Percentiles rank a stretch among this genome's conserved stretches.
These are phyloP conservation scores for Euphorbia corollata DNA, from an alignment of 441 rosid species.

Conservation along the genomic window DNA sequence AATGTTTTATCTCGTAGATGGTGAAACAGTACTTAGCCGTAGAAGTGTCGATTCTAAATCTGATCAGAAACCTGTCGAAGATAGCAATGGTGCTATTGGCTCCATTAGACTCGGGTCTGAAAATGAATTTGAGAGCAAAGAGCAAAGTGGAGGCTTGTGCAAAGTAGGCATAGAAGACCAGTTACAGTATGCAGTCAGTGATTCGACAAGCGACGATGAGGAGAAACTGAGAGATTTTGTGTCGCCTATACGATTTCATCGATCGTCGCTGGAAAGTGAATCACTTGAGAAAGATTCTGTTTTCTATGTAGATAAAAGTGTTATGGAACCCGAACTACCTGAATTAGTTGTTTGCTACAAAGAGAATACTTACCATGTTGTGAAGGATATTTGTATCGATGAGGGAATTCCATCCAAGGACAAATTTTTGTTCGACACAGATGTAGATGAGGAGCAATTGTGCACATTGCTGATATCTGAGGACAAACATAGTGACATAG, in stretches of 20 bases:
- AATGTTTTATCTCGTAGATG: conserved; percentile 35
- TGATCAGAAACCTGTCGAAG: conserved; percentile 32
- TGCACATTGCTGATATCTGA: conserved; percentile 20
- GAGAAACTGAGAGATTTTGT: conserved; percentile 18
- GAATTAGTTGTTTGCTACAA: conserved; percentile 59
- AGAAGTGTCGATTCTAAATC: conserved; percentile 28
- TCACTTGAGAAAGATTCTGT: conserved; percentile 32
- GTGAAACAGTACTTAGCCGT: conserved; percentile 31
- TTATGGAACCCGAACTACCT: conserved; percentile 46
- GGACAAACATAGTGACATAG: conserved; percentile 14
- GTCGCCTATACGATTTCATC: conserved; percentile 19
- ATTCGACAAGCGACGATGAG: conserved; percentile 11
- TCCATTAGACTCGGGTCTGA: conserved; percentile 27
- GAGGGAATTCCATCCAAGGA: conserved; percentile 55
- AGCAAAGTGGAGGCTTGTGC: conserved; percentile 18
- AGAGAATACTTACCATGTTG: conserved; percentile 43
- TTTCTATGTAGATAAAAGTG: conserved; percentile 47
- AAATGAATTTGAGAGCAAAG: conserved; percentile 26
- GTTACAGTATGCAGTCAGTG: conserved; percentile 7
- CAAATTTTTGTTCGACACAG: conserved; percentile 43
- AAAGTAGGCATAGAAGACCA: conserved; percentile 24
- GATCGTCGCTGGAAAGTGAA: conserved; percentile 21
- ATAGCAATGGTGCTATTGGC: conserved; percentile 28
- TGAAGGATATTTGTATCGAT: conserved; percentile 73
- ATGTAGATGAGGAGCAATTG: conserved; percentile 21